Evolutionary conservation across 2,329 filamentous ascomycete genomes (phyloP), one percentile per base, ranked within the genome.

Genomic region (Fusarium torulosum): DNA sequence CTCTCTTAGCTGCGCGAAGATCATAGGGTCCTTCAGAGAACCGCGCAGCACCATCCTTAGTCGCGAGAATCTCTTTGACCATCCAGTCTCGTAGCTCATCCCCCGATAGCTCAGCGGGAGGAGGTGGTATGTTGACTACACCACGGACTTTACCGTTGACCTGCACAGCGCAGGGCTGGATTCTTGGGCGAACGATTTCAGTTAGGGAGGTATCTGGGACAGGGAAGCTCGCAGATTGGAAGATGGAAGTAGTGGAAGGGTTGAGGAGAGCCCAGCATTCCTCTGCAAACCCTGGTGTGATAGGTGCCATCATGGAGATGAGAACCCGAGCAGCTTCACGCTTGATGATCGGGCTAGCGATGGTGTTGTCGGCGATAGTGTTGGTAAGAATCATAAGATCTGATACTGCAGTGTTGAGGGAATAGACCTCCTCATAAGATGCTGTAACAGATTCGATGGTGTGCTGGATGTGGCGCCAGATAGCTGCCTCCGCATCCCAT

Each of bases 311-410:
- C 80, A 97, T 87, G 49, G 88, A 87, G 40, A 95, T 76, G 10
- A 96, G 84, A 5, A 83, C 80, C 2, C 83, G 82, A 2, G 83
- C 77, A 0, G 88, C 84, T 23, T 84, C 79, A 42, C 81, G 78
- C 74, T 79, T 81, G 67, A 91, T 74, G 6, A 78, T 50, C 5
- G 75, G 71, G 37, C 82, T 80, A 4, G 78, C 78, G 3, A 78
- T 62, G 1, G 77, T 66, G 15, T 83, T 79, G 5, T 84, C 84
- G 31, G 84, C 76, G 15, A 94, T 79, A 1, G 82, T 78, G 75
- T 97, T 97, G 6, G 92, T 94, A 17, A 97, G 83, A 41, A 86
- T 88, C 85, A 93, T 97, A 15, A 97, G 83, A 73, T 95, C 91
- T 3, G 92, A 96, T 19, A 97, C 86, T 10, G 92, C 85, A 1